phyloP scores from a whole-genome alignment of 1,139 yeast genomes.

The Nakaseomyces sp. region DNA sequence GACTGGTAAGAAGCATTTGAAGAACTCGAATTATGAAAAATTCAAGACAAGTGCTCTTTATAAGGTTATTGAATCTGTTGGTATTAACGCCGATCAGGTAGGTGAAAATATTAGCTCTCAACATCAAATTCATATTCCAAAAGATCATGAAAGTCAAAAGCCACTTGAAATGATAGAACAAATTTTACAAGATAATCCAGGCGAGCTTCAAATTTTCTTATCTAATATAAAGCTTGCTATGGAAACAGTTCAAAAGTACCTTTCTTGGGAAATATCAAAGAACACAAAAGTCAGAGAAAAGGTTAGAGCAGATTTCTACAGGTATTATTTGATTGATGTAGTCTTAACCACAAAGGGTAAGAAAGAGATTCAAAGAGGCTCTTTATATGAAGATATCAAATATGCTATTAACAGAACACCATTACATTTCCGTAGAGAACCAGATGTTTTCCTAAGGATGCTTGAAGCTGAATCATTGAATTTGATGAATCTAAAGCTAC shows the following conservation, averaged over 20 bases:
- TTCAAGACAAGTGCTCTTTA: constrained; percentile 60
- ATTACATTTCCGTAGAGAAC: constrained; percentile 59
- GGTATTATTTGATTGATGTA: constrained; percentile 63
- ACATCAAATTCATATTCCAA: constrained; percentile 60
- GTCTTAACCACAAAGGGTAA: constrained; percentile 83
- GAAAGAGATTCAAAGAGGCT: constrained; percentile 65
- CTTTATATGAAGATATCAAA: constrained; percentile 83
- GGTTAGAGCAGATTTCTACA: constrained; percentile 60
- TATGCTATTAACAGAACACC: constrained; percentile 80
- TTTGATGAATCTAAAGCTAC: constrained; percentile 40
- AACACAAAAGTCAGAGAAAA: constrained; percentile 75
- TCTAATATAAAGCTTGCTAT: constrained; percentile 56
- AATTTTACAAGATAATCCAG: constrained; percentile 43
- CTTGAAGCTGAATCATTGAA: constrained; percentile 77
- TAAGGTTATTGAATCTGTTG: constrained; percentile 62
- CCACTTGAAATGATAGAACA: constrained; percentile 60
- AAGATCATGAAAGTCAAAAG: constrained; percentile 55
- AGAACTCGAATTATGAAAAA: constrained; percentile 68
- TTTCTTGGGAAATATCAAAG: constrained; percentile 70
- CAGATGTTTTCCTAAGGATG: constrained; percentile 82
- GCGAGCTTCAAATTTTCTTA: constrained; percentile 37
- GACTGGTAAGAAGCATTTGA: constrained; percentile 54
- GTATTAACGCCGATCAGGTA: constrained; percentile 68
- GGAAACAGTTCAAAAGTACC: constrained; percentile 66
- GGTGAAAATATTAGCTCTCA: constrained; percentile 77